Evolutionary conservation across 106 monocot genomes (phyloP).

Genomic region (Dendrobium nobile): DNA sequence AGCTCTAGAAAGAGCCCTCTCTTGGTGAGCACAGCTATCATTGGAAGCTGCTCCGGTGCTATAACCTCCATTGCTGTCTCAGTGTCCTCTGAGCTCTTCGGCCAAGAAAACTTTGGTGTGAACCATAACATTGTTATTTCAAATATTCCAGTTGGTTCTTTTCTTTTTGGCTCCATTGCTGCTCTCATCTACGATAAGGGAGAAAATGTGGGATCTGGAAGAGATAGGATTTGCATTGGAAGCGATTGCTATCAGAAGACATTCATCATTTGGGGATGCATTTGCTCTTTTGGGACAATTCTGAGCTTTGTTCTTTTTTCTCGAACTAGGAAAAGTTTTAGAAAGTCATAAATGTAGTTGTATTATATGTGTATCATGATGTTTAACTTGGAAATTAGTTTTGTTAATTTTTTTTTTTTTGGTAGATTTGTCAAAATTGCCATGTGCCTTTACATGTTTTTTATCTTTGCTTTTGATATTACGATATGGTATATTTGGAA

Average conservation of each 20-base stretch:
- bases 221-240: neutral
- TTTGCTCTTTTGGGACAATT: slow-evolving; percentile 14
- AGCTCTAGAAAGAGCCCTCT: neutral
- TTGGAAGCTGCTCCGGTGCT: slow-evolving; percentile 10
- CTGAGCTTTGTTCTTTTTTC: slow-evolving; percentile 4
- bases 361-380: no score
- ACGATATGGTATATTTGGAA: no score
- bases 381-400: no score
- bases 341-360: neutral
- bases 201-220: neutral
- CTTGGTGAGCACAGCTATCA: slow-evolving; percentile 15
- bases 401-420: no score
- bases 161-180: slow-evolving; percentile 18
- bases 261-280: slow-evolving; percentile 18
- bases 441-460: no score
- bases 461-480: no score
- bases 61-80: slow-evolving; percentile 26
- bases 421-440: no score
- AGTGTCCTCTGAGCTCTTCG: slow-evolving; percentile 16
- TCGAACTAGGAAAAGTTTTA: neutral
- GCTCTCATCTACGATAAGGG: slow-evolving; percentile 10
- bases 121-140: slow-evolving; percentile 22
- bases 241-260: neutral
- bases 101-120: slow-evolving; percentile 16
- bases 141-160: slow-evolving; percentile 22